Evolutionary conservation across 805 yeast species (phyloP).

Genomic region (Kodamaea jinghongensis): DNA sequence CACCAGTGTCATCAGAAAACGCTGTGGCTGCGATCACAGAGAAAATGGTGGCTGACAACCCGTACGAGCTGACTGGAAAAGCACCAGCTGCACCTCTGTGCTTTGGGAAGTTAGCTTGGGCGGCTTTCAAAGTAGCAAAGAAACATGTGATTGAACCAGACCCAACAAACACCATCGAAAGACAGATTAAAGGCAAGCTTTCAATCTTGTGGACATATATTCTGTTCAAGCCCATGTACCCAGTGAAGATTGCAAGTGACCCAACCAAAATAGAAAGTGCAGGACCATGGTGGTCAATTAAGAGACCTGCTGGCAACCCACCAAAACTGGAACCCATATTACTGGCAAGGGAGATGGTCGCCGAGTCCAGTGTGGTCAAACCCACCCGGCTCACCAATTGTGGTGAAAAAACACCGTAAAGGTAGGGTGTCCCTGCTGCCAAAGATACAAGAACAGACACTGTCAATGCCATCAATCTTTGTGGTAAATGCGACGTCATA

Average conservation of each 20-base stretch:
- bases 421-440: slow-evolving; percentile 74
- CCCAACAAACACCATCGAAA: slow-evolving; percentile 55
- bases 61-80: slow-evolving; percentile 65
- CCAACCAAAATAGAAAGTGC: slow-evolving; percentile 53
- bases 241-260: slow-evolving; percentile 49
- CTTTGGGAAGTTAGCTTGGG: slow-evolving; percentile 64
- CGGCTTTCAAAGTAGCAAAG: slow-evolving; percentile 54
- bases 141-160: slow-evolving; percentile 65
- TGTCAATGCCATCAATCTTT: slow-evolving; percentile 25
- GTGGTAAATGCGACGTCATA: slow-evolving; percentile 13
- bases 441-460: slow-evolving; percentile 49
- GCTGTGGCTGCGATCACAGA: slow-evolving; percentile 54
- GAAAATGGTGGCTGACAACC: slow-evolving; percentile 66
- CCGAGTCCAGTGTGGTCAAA: slow-evolving; percentile 58
- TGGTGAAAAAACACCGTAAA: slow-evolving; percentile 75
- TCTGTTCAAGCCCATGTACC: slow-evolving; percentile 50
- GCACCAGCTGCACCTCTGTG: slow-evolving; percentile 72
- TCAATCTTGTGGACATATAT: slow-evolving; percentile 43
- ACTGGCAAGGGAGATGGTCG: slow-evolving; percentile 59
- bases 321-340: slow-evolving; percentile 66
- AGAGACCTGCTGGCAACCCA: slow-evolving; percentile 68
- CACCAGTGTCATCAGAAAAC: slow-evolving; percentile 52
- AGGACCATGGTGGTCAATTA: slow-evolving; percentile 64
- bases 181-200: slow-evolving; percentile 41
- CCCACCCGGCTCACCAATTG: slow-evolving; percentile 58